phyloP scores from a whole-genome alignment of 139 green algal species.

The Chlamydomonas sp. region DNA sequence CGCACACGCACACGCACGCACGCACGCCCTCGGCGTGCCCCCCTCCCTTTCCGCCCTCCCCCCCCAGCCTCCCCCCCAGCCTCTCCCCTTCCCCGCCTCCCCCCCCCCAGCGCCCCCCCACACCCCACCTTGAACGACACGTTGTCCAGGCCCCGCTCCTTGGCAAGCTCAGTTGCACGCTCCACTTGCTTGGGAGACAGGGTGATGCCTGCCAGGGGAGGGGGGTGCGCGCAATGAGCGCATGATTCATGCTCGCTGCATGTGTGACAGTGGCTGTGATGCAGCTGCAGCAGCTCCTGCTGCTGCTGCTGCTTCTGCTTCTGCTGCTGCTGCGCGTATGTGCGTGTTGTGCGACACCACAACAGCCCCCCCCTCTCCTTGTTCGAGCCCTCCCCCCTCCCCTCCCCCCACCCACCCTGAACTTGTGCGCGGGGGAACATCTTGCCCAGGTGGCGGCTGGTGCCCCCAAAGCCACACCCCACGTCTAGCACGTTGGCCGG shows the following conservation, averaged over 20 bases:
- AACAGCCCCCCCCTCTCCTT: not conserved
- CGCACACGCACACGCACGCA: not conserved
- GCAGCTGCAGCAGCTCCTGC: too few relatives aligned
- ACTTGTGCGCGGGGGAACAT: slow-evolving; percentile 65
- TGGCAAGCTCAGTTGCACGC: slow-evolving; percentile 72
- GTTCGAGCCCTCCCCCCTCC: not conserved
- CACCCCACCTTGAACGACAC: slow-evolving; percentile 48
- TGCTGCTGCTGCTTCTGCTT: too few relatives aligned
- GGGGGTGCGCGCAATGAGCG: not conserved
- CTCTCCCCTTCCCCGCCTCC: not conserved
- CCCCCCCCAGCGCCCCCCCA: too few relatives aligned
- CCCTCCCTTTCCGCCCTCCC: not conserved
- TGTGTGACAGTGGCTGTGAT: too few relatives aligned
- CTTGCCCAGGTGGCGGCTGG: slow-evolving; percentile 69
- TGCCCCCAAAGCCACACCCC: slow-evolving; percentile 90
- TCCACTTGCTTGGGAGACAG: slow-evolving; percentile 79
- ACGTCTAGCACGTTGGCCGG: slow-evolving; percentile 77
- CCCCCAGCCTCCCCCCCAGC: not conserved
- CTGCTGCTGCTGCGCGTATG: too few relatives aligned
- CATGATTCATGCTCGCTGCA: too few relatives aligned
- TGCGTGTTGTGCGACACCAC: not conserved
- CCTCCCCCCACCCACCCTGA: slow-evolving; percentile 37
- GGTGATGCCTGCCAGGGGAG: slow-evolving; percentile 71
- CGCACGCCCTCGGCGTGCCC: not conserved
- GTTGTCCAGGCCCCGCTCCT: slow-evolving; percentile 66